Conservation (phyloP, 2,329 filamentous ascomycete genomes). For the Aureobasidium lini region DNA sequence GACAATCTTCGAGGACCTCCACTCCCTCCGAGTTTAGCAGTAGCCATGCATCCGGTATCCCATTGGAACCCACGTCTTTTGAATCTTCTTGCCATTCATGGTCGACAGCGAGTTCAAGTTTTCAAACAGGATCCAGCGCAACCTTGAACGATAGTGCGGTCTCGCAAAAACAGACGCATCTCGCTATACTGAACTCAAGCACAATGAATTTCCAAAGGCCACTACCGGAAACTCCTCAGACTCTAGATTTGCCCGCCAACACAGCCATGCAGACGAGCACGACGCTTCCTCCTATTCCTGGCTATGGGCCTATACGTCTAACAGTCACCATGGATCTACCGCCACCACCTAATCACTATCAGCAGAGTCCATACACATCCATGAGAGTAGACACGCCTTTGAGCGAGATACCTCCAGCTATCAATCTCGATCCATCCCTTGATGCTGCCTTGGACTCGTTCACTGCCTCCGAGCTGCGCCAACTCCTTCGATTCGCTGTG, state of each 20-base stretch:
- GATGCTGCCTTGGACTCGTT: background rate
- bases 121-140: background rate
- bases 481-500: background rate
- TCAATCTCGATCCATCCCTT: background rate
- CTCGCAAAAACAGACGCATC: background rate
- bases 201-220: background rate
- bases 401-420: background rate
- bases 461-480: background rate
- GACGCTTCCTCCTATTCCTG: background rate
- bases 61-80: background rate
- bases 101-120: slow-evolving; percentile 5
- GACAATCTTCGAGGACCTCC: background rate
- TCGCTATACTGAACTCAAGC: background rate
- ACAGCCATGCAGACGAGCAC: background rate
- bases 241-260: background rate
- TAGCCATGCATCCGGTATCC: background rate
- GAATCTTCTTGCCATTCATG: background rate
- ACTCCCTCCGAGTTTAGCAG: background rate
- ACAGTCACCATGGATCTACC: slow-evolving; percentile 7
- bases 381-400: background rate
- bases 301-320: background rate
- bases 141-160: background rate
- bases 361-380: background rate
- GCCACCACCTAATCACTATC: background rate
- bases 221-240: background rate